Conservation (phyloP, 83 land plant species). For the Diphasiastrum complanatum region DNA sequence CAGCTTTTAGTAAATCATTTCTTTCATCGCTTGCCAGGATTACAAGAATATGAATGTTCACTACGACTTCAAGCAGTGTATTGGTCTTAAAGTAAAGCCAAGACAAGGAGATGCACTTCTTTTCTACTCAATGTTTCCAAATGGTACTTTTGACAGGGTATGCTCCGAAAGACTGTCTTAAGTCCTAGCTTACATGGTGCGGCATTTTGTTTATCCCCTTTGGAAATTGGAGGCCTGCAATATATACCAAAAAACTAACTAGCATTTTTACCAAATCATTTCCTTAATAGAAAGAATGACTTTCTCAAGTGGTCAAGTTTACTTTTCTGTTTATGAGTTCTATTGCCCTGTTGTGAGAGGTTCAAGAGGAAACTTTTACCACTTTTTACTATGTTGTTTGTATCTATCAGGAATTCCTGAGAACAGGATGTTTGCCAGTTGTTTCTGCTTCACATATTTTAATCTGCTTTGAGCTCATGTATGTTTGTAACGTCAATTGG, state of each 20-base stretch:
- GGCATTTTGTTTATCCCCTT: no score
- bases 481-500: background rate
- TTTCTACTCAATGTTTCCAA: slow-evolving; percentile 76
- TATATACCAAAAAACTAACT: no score
- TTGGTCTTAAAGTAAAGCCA: slow-evolving; percentile 93
- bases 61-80: slow-evolving; percentile 67
- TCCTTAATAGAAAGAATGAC: no score
- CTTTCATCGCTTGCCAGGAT: slow-evolving; percentile 41
- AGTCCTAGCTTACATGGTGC: no score
- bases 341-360: no score
- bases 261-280: no score
- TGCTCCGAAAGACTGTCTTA: no score
- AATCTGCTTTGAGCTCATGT: background rate
- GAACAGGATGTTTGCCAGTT: no score
- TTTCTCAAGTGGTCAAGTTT: no score
- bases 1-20: background rate
- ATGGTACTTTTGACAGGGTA: slow-evolving; percentile 90
- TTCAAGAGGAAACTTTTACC: no score
- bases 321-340: no score
- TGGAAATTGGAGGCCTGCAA: no score
- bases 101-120: slow-evolving; percentile 86
- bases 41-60: slow-evolving; percentile 47
- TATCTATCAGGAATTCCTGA: background rate
- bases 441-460: background rate
- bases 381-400: background rate